Base-by-base conservation (phyloP, 805 yeast genomes). In the Ogataea parapolymorpha region DNA sequence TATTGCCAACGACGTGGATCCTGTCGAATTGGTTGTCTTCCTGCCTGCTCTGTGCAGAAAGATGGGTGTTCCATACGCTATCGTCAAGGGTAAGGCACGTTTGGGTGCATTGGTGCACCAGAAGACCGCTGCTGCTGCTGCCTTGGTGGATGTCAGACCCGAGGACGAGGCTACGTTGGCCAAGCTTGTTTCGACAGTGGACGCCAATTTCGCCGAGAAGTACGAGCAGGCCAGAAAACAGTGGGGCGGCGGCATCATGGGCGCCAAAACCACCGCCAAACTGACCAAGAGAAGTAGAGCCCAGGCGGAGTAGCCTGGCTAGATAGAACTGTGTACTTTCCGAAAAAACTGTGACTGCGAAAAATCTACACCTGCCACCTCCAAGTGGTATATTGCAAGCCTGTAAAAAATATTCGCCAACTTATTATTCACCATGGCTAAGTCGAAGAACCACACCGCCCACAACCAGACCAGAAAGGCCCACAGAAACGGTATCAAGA, bases 191-290 rank as follows among this genome's bases (percentile, higher is more conserved):
- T 84, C 96, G 45, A 84, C 98, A 65, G 80, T 91, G 72, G 82
- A 88, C 75, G 83, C 95, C 58, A 89, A 88, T 93, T 91, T 84
- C 75, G 70, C 73, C 62, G 95, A 86, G 68, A 87, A 88, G 75
- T 87, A 83, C 85, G 97, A 91, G 67, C 97, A 93, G 62, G 66
- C 79, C 68, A 91, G 95, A 82, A 89, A 87, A 77, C 95, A 88
- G 84, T 91, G 99, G 99, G 98, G 98, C 80, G 99, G 99, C 80
- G 99, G 99, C 80, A 68, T 88, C 72, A 77, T 93, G 80, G 96
- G 98, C 72, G 75, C 85, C 62, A 93, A 91, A 80, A 88, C 97
- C 65, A 79, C 78, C 65, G 93, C 82, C 66, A 87, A 84, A 78
- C 67, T 71, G 54, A 90, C 79, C 61, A 87, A 85, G 82, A 81